Evolutionary conservation across 163 green algal species (phyloP).

Genomic region (Coccomyxa subellipsoidea): DNA sequence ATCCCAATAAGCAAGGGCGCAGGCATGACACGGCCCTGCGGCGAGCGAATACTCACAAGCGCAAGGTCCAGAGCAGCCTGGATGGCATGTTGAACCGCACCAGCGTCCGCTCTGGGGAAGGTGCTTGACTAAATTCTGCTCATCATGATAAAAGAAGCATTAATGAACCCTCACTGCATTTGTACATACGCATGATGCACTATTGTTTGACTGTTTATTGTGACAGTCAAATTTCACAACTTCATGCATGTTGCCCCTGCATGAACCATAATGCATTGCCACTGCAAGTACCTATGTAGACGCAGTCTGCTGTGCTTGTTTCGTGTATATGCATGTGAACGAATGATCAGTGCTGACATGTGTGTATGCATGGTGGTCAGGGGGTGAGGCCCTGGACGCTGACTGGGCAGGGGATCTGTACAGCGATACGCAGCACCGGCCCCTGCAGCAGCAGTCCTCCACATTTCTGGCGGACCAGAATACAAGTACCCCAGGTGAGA

Average conservation of each 20-base stretch:
- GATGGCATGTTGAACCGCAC: not conserved
- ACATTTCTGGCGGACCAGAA: not conserved
- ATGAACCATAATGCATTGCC: too few species aligned
- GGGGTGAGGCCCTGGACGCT: not conserved
- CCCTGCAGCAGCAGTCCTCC: not conserved
- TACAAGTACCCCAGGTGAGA: not conserved
- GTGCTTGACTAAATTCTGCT: too few species aligned
- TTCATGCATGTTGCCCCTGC: too few species aligned
- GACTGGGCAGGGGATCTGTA: not conserved
- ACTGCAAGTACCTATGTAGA: too few species aligned
- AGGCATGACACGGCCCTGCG: not conserved
- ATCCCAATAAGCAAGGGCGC: not conserved
- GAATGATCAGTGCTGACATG: not conserved
- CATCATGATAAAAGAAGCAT: too few species aligned
- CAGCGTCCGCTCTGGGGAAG: not conserved
- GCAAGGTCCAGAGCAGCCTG: not conserved
- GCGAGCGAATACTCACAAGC: not conserved
- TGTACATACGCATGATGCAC: too few species aligned
- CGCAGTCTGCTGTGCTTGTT: too few species aligned
- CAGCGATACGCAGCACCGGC: not conserved
- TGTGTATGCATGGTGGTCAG: not conserved
- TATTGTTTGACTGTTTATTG: too few species aligned
- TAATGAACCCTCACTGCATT: too few species aligned
- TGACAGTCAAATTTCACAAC: too few species aligned
- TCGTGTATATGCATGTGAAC: too few species aligned